Evolutionary conservation across 257 asterid genomes (phyloP).

Genomic region (Solanum chaucha): DNA sequence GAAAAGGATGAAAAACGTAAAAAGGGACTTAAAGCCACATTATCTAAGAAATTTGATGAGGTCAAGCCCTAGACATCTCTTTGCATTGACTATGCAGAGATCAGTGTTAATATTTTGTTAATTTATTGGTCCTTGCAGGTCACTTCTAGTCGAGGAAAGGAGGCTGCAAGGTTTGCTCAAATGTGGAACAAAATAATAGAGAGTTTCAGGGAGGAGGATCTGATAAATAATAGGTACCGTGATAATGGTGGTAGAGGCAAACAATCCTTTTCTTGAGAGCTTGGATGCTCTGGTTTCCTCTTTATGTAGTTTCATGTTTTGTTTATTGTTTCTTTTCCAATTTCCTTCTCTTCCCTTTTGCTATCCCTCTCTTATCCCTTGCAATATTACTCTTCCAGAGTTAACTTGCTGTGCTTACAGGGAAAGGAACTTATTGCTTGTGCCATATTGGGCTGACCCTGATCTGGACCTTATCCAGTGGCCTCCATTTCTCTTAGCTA

Average conservation of each 20-base stretch:
- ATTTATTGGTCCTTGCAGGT: slow-evolving; percentile 39
- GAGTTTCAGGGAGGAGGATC: slow-evolving; percentile 96
- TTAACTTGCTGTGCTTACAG: slow-evolving; percentile 20
- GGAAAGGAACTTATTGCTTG: slow-evolving; percentile 85
- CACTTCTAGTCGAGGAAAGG: slow-evolving; percentile 59
- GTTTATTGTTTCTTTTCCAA: not conserved
- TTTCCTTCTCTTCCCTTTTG: not conserved
- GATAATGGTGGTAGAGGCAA: not conserved
- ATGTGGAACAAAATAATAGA: slow-evolving; percentile 97
- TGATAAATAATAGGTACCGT: slow-evolving; percentile 60
- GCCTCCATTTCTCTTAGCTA: slow-evolving; percentile 98
- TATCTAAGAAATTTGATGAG: slow-evolving; percentile 72
- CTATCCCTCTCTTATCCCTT: not conserved
- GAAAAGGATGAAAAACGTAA: slow-evolving; percentile 59
- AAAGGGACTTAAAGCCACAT: slow-evolving; percentile 63
- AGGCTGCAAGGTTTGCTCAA: slow-evolving; percentile 90
- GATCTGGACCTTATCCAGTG: slow-evolving; percentile 88
- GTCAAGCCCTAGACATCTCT: slow-evolving; percentile 20
- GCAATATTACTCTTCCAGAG: not conserved
- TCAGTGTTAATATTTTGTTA: not conserved
- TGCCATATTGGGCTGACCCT: slow-evolving; percentile 89
- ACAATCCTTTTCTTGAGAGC: not conserved
- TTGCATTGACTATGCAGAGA: not conserved
- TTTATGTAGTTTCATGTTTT: not conserved
- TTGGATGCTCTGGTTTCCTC: not conserved